Conservation (phyloP, 2,329 filamentous ascomycete genomes). For the Fusarium brachygibbosum region DNA sequence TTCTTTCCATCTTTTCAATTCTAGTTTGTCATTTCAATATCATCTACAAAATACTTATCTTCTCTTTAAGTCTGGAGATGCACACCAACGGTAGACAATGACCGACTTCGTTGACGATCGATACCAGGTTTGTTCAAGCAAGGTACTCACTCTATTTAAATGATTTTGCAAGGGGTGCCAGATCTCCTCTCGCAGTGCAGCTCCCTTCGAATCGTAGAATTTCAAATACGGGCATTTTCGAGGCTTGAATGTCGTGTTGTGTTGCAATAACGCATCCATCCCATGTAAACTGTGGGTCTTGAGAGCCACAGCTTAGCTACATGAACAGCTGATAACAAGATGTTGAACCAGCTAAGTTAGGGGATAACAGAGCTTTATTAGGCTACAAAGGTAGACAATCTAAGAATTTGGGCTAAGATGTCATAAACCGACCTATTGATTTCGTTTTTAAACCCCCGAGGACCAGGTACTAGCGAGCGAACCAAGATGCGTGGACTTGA, state of each 20-base stretch:
- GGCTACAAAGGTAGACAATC: no score
- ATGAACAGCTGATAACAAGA: constrained; percentile 16
- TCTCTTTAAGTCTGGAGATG: neutral
- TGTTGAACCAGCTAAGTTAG: neutral
- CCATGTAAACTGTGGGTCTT: constrained; percentile 29
- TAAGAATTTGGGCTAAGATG: no score
- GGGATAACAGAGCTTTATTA: no score
- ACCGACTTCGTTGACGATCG: constrained; percentile 37
- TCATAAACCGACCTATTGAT: no score
- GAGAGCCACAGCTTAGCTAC: no score
- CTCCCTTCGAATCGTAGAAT: constrained; percentile 21
- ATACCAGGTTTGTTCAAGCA: constrained; percentile 32
- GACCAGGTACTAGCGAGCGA: no score
- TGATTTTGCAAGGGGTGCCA: constrained; percentile 13
- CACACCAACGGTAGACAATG: constrained; percentile 20
- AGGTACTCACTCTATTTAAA: constrained; percentile 12
- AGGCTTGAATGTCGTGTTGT: constrained; percentile 41
- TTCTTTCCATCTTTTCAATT: neutral
- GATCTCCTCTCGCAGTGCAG: constrained; percentile 21
- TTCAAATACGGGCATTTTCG: constrained; percentile 39
- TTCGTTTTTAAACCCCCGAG: no score
- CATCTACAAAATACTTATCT: neutral
- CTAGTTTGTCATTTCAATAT: neutral
- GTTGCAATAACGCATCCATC: constrained; percentile 33
- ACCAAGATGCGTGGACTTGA: neutral